A percentile compares a stretch with the other conserved stretches of the same genome.
Conservation (phyloP, 2,329 filamentous ascomycete species). For the Aspergillus neoniger region DNA sequence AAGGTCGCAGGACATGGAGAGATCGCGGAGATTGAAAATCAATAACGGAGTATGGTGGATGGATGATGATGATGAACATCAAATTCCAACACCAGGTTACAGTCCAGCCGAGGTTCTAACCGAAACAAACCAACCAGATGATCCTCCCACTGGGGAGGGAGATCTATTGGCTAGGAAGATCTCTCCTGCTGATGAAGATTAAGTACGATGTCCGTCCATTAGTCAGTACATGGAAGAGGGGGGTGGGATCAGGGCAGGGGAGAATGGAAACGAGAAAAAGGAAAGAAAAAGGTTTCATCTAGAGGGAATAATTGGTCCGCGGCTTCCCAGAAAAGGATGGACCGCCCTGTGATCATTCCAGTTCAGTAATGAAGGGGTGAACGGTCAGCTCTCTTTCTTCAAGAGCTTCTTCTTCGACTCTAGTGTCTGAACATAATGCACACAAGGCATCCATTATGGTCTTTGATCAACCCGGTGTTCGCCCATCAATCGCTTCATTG, state of each 20-base stretch:
- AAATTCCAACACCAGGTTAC: constrained; percentile 18
- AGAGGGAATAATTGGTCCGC: constrained; percentile 19
- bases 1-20: not conserved
- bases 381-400: not conserved
- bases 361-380: constrained; percentile 24
- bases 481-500: not conserved
- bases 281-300: constrained; percentile 3
- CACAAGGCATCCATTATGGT: not conserved
- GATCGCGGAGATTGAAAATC: not conserved
- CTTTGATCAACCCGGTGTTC: too few relatives aligned
- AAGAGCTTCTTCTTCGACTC: not conserved
- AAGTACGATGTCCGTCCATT: not conserved
- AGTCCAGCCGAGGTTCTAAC: constrained; percentile 18
- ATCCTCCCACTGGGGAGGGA: constrained; percentile 5
- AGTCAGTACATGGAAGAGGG: not conserved
- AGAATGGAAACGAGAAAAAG: constrained; percentile 8
- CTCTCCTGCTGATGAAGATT: constrained; percentile 8
- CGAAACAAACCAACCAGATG: constrained; percentile 19
- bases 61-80: constrained; percentile 1
- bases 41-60: not conserved
- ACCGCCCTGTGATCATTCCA: constrained; percentile 21
- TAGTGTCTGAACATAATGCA: not conserved
- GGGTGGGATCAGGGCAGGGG: not conserved
- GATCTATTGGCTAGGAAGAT: constrained; percentile 14
- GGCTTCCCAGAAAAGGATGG: constrained; percentile 14